phyloP scores from a whole-genome alignment of 169 alveolate species.

The Cyclospora cayetanensis region DNA sequence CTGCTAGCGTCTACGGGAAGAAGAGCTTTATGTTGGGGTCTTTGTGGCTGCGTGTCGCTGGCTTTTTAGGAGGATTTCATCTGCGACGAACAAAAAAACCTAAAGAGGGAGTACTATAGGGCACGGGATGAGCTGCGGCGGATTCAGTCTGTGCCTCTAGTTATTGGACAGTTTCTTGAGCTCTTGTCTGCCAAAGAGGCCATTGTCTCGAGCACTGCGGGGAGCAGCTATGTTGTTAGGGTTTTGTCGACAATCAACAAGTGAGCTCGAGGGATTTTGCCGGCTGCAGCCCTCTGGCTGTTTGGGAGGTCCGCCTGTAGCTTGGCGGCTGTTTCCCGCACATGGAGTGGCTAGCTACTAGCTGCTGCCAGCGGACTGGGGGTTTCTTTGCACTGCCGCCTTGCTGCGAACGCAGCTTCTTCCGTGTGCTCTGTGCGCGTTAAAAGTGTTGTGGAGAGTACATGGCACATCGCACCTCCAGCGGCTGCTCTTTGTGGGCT shows the following conservation, averaged over 20 bases:
- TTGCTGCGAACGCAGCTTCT: neutral
- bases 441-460: too few species aligned
- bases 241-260: conserved; percentile 97
- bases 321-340: too few species aligned
- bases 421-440: neutral
- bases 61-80: conserved; percentile 86
- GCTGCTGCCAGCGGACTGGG: neutral
- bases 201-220: conserved; percentile 96
- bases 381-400: neutral
- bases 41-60: neutral
- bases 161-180: conserved; percentile 98
- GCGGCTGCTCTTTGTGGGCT: neutral
- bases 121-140: conserved; percentile 98
- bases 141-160: conserved; percentile 98
- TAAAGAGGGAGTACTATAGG: conserved; percentile 96
- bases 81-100: conserved; percentile 97
- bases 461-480: neutral
- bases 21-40: too few species aligned
- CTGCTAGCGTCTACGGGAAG: too few species aligned
- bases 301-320: too few species aligned
- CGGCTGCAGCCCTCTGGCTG: neutral
- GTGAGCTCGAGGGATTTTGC: conserved; percentile 34
- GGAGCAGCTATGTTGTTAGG: conserved; percentile 97
- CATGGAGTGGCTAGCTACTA: too few species aligned
- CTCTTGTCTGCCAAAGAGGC: conserved; percentile 98